Evolutionary conservation across 2,329 filamentous ascomycete genomes (phyloP).

Genomic region (Huntiella bhutanensis): DNA sequence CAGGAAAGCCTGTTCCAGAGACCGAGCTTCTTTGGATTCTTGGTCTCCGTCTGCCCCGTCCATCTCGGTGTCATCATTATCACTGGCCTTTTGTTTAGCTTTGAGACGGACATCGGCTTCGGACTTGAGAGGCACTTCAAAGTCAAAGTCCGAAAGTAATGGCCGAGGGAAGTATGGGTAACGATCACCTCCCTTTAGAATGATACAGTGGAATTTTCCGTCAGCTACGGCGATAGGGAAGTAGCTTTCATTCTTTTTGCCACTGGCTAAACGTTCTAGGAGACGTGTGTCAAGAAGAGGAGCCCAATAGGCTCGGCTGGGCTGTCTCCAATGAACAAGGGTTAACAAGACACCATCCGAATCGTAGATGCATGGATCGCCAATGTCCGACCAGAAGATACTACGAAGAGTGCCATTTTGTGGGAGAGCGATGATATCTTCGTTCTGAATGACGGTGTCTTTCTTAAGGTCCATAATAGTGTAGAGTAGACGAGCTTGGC

Average conservation of each 20-base stretch:
- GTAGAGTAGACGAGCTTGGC: conserved; percentile 62
- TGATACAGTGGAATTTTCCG: conserved; percentile 93
- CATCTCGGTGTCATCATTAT: conserved; percentile 19
- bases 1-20: conserved; percentile 66
- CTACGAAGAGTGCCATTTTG: conserved; percentile 54
- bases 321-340: conserved; percentile 74
- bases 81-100: conserved; percentile 17
- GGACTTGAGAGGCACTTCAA: conserved; percentile 53
- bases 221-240: conserved; percentile 90
- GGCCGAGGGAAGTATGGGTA: conserved; percentile 87
- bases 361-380: conserved; percentile 95
- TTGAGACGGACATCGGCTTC: conserved; percentile 15
- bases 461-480: conserved; percentile 88
- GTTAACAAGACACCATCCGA: conserved; percentile 75
- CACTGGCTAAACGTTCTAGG: conserved; percentile 62
- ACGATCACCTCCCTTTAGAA: conserved; percentile 84
- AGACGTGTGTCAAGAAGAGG: conserved; percentile 79
- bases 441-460: conserved; percentile 84
- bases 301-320: conserved; percentile 74
- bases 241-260: conserved; percentile 75
- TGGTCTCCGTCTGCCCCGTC: conserved; percentile 18
- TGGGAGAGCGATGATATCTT: conserved; percentile 75
- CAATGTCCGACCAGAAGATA: conserved; percentile 80
- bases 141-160: conserved; percentile 81
- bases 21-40: conserved; percentile 30